Base-by-base conservation (phyloP, 2,329 filamentous ascomycete species). In the Nannizzia gypsea region DNA sequence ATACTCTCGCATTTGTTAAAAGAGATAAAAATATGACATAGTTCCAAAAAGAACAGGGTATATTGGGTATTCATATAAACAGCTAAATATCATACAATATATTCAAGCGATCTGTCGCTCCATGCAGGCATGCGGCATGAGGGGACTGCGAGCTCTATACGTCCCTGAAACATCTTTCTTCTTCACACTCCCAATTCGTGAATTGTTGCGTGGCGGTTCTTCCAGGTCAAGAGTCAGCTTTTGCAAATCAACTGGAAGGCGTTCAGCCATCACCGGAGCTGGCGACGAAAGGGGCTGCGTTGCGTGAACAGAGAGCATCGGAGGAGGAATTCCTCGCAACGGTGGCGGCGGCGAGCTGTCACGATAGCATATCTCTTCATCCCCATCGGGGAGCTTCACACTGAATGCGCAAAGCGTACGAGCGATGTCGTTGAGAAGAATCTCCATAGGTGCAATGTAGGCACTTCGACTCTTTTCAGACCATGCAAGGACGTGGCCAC, bases 381-480 rank as follows among this genome's bases (percentile, higher is more conserved):
- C 68, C 24, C 68, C 67, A n/a, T 71, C 86, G 0, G 90, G 90
- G 0, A 96, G 79, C 3, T 81, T 78, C n/a, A 96, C 82, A 26
- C 83, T 81, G 1, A 74, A 74, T 0, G 89, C 89, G 22, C 85
- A 82, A 0, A 96, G 77, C 0, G 87, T 90, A 63, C 87, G 83
- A 28, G 85, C 86, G 60, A 97, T 95, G 68, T 97, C 92, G 28
- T 87, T 82, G 9, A 97, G 79, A 11, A 96, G 76, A 1, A 96
- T 81, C 60, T 96, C 89, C 92, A 97, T 97, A 0, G 92, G 92
- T 63, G 90, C 93, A 63, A 97, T 93, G 71, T 96, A 97, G 0
- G 90, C 90, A 3, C 90, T 85, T 46, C 83, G 83, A 68, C 88
- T 92, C 63, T 85, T 83, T 63, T 85, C 82, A 66, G 87, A 92